Percentiles rank a stretch among this genome's conserved stretches.
Conservation (phyloP, 1,284 basidiomycete genomes). For the Cystobasidium slooffiae region DNA sequence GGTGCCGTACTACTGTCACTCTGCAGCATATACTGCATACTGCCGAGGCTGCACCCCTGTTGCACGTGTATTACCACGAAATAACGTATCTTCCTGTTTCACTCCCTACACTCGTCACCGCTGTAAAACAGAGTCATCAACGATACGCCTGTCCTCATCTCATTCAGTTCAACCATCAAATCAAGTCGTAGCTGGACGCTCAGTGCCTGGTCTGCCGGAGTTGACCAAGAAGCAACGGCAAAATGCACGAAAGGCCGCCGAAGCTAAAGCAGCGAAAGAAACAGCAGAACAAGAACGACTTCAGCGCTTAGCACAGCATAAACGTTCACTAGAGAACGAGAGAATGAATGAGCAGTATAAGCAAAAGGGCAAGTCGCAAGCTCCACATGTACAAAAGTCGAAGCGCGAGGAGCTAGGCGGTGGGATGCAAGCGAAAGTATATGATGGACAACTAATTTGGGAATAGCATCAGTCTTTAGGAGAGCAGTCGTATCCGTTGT, state of each 20-base stretch:
- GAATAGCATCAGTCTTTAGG: slow-evolving; percentile 12
- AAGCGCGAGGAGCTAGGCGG: slow-evolving; percentile 31
- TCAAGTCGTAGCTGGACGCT: background rate
- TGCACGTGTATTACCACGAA: background rate
- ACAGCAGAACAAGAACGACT: slow-evolving; percentile 50
- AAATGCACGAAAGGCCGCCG: slow-evolving; percentile 52
- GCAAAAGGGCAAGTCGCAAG: background rate
- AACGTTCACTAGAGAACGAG: slow-evolving; percentile 48
- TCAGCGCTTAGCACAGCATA: slow-evolving; percentile 50
- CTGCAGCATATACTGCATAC: background rate
- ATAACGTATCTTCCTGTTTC: background rate
- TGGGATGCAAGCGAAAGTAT: slow-evolving; percentile 32
- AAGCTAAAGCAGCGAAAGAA: slow-evolving; percentile 51
- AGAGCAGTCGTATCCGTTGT: too few species aligned
- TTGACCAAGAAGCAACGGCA: slow-evolving; percentile 51
- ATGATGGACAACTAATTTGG: slow-evolving; percentile 40
- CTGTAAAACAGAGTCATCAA: slow-evolving; percentile 19
- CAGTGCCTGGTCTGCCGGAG: slow-evolving; percentile 34
- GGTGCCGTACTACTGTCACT: background rate
- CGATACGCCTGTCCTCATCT: slow-evolving; percentile 15
- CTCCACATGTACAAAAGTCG: background rate
- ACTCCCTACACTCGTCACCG: background rate
- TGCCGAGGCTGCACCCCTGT: too few species aligned
- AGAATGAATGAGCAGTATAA: slow-evolving; percentile 43
- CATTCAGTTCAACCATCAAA: background rate